Evolutionary conservation across 495 filamentous ascomycete genomes (phyloP).

Genomic region (Pseudomonodictys pantanalensis): DNA sequence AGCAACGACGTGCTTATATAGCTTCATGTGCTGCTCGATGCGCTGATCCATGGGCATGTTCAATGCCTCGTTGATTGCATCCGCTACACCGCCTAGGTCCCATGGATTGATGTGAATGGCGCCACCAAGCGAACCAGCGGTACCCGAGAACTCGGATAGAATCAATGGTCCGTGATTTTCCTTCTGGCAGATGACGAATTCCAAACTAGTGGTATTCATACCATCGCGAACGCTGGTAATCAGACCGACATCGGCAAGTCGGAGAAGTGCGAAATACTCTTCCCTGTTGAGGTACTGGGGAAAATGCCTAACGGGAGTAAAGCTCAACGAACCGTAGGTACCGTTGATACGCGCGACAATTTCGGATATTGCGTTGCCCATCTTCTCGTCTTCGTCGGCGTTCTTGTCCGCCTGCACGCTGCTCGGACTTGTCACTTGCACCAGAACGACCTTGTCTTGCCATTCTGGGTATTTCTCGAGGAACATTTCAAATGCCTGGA

Average conservation of each 20-base stretch:
- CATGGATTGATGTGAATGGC: slow-evolving; percentile 95
- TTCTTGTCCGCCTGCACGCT: slow-evolving; percentile 69
- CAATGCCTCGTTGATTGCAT: slow-evolving; percentile 73
- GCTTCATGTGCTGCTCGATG: slow-evolving; percentile 53
- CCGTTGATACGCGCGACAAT: slow-evolving; percentile 88
- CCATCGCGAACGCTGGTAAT: slow-evolving; percentile 92
- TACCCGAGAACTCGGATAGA: slow-evolving; percentile 92
- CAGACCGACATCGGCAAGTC: slow-evolving; percentile 80
- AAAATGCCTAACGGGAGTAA: slow-evolving; percentile 86
- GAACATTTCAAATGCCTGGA: slow-evolving; percentile 89
- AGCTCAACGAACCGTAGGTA: slow-evolving; percentile 76
- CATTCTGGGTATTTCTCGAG: slow-evolving; percentile 83
- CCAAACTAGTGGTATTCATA: slow-evolving; percentile 94
- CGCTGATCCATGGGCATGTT: slow-evolving; percentile 65
- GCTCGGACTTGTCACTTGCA: slow-evolving; percentile 90
- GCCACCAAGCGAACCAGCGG: slow-evolving; percentile 75
- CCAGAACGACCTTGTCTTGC: slow-evolving; percentile 86
- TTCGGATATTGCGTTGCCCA: slow-evolving; percentile 80
- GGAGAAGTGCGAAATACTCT: slow-evolving; percentile 88
- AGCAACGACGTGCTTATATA: slow-evolving; percentile 79
- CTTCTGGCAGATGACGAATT: slow-evolving; percentile 89
- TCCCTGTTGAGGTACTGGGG: slow-evolving; percentile 81
- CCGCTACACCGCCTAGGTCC: slow-evolving; percentile 77
- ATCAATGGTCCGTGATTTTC: slow-evolving; percentile 81
- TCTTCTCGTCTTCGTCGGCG: slow-evolving; percentile 62